These are phyloP conservation scores for Closterium sp. DNA, from an alignment of 139 green algal genomes.

Conservation along the genomic window DNA sequence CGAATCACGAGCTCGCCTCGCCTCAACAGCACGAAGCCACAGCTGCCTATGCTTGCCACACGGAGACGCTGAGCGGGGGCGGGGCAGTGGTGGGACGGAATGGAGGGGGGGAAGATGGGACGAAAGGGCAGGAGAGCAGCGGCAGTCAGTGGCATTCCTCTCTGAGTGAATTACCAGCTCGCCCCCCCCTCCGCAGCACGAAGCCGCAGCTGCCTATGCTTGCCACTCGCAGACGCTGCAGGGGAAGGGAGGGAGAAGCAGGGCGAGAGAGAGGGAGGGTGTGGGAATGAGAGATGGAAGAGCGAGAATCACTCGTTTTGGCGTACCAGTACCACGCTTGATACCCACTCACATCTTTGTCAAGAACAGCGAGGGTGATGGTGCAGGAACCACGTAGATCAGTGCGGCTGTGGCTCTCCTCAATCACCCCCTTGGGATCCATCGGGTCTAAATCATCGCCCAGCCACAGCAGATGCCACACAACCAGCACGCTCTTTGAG, in stretches of 20 bases:
- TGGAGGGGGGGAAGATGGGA: too few species aligned
- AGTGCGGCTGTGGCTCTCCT: slow-evolving; percentile 33
- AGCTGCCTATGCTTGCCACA: slow-evolving; percentile 73
- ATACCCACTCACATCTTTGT: background rate
- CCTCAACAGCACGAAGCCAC: slow-evolving; percentile 66
- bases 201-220: slow-evolving; percentile 84
- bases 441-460: background rate
- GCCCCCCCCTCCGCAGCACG: slow-evolving; percentile 66
- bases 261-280: background rate
- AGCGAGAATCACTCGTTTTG: slow-evolving; percentile 51
- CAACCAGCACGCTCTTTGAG: too few species aligned
- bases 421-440: slow-evolving; percentile 17
- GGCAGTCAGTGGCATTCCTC: too few species aligned
- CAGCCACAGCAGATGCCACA: too few species aligned
- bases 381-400: slow-evolving; percentile 25
- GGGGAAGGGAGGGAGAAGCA: background rate
- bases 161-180: slow-evolving; percentile 65
- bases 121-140: too few species aligned
- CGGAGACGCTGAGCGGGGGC: slow-evolving; percentile 14
- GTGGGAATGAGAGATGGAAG: too few species aligned
- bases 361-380: slow-evolving; percentile 5
- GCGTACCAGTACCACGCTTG: too few species aligned
- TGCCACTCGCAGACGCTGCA: slow-evolving; percentile 40
- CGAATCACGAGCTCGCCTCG: too few species aligned
- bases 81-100: background rate